Conservation (phyloP, 2,329 filamentous ascomycete species). For the Colletotrichum liriopes region DNA sequence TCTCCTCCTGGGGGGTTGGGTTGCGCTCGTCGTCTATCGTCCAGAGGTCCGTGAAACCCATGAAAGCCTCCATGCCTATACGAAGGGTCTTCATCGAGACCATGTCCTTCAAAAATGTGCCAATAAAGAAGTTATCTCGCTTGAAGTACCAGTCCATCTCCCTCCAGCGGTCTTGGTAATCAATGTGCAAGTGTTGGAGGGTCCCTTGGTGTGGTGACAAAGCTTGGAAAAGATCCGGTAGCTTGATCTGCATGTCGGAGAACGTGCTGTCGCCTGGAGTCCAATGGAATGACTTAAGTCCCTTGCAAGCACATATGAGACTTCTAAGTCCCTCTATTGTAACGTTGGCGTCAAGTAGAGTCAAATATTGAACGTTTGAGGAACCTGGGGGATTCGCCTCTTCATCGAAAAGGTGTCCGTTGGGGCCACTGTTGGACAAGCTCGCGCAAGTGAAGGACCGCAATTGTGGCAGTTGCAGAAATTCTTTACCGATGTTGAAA, state of each 20-base stretch:
- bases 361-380: slow-evolving; percentile 10
- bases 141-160: not conserved
- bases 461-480: slow-evolving; percentile 6
- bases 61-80: slow-evolving; percentile 20
- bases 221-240: not conserved
- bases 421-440: slow-evolving; percentile 16
- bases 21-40: not conserved
- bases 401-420: slow-evolving; percentile 16
- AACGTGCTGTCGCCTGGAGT: slow-evolving; percentile 15
- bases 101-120: slow-evolving; percentile 5
- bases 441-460: not conserved
- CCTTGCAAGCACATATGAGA: slow-evolving; percentile 5
- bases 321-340: slow-evolving; percentile 7
- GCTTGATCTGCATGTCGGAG: slow-evolving; percentile 21
- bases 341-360: slow-evolving; percentile 8
- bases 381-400: slow-evolving; percentile 12
- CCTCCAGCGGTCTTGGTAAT: slow-evolving; percentile 10
- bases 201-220: not conserved
- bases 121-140: not conserved
- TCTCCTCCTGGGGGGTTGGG: not conserved
- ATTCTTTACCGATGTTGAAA: slow-evolving; percentile 23
- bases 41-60: slow-evolving; percentile 11
- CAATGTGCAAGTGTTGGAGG: slow-evolving; percentile 1
- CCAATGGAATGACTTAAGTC: slow-evolving; percentile 8
- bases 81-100: not conserved